Evolutionary conservation across 495 filamentous ascomycete genomes (phyloP), one percentile per base, ranked within the genome.

Genomic region (Extremus antarcticus): DNA sequence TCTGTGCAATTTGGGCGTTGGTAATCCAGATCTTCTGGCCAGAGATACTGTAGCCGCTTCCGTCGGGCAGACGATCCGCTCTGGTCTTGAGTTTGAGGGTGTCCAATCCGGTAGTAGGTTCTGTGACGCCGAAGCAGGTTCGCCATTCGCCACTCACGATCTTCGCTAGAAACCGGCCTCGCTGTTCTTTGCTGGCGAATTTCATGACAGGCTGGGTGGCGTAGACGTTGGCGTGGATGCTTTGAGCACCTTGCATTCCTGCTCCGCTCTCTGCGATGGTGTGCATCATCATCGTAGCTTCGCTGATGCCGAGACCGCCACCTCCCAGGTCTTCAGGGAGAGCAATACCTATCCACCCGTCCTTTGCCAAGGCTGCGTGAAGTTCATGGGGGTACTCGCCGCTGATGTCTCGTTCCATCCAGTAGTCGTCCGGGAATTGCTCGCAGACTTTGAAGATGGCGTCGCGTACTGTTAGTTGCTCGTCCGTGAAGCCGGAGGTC

Each of bases 11-110:
- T 65, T 90, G 84, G 2, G 86, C 87, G 53, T 78, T 87, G 2
- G 85, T 83, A 40, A 89, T 90, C 86, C 86, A 73, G 59, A 88
- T 88, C 73, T 90, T 90, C 65, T 88, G 86, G 0, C 86, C 86
- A 0, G 77, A 74, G 15, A 91, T 73, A 0, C 66, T 71, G 69
- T 87, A 90, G 19, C 66, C 69, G 13, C n/a, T n/a, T n/a, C 29
- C 29, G 23, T 78, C 75, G 1, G 74, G 72, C 3, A 47, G 39
- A 4, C 25, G 39, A 67, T 68, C 63, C 68, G 79, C 86, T 21
- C 70, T 66, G 0, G 85, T 90, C 45, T 71, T 75, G 10, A 90
- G 72, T 53, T 80, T 78, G 15, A 88, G 70, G 2, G 86, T 90
- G 40, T 90, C 84, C 1, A 90, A 73, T 0, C 87, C 86, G 0